Evolutionary conservation across 2,329 filamentous ascomycete genomes (phyloP).

Genomic region (Cytospora piceicola): DNA sequence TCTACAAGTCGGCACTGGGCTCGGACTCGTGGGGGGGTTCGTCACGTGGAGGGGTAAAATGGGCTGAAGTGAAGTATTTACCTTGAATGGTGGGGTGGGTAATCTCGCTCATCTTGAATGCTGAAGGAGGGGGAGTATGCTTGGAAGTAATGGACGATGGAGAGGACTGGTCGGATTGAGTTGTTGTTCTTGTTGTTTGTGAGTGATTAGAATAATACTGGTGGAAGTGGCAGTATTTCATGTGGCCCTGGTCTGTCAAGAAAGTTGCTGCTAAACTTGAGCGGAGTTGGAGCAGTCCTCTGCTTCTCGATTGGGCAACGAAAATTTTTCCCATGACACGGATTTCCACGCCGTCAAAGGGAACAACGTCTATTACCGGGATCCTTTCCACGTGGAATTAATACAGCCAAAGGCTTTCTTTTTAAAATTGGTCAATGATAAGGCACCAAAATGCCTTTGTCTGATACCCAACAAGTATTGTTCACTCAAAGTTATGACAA

Average conservation of each 20-base stretch:
- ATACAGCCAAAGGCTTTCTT: background rate
- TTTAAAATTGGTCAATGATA: background rate
- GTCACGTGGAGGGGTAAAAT: constrained; percentile 35
- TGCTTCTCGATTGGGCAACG: constrained; percentile 19
- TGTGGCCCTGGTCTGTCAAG: constrained; percentile 4
- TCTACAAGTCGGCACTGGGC: background rate
- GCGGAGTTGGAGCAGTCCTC: constrained; percentile 17
- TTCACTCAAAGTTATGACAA: background rate
- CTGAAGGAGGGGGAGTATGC: constrained; percentile 9
- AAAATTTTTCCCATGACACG: constrained; percentile 25
- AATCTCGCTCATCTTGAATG: constrained; percentile 53
- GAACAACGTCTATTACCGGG: constrained; percentile 9
- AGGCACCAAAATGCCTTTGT: background rate
- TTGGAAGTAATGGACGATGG: constrained; percentile 1
- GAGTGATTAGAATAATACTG: constrained; percentile 1
- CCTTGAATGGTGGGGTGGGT: constrained; percentile 62
- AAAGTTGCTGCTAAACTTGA: constrained; percentile 9
- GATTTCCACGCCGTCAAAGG: background rate
- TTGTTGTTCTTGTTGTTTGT: background rate
- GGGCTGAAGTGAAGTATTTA: constrained; percentile 41
- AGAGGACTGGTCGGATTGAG: background rate
- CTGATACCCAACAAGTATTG: background rate
- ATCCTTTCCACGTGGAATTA: background rate
- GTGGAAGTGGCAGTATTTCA: constrained; percentile 1
- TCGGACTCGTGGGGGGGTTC: constrained; percentile 23